Evolutionary conservation across 2,329 filamentous ascomycete species (phyloP).

Genomic region (Xylaria sp.): DNA sequence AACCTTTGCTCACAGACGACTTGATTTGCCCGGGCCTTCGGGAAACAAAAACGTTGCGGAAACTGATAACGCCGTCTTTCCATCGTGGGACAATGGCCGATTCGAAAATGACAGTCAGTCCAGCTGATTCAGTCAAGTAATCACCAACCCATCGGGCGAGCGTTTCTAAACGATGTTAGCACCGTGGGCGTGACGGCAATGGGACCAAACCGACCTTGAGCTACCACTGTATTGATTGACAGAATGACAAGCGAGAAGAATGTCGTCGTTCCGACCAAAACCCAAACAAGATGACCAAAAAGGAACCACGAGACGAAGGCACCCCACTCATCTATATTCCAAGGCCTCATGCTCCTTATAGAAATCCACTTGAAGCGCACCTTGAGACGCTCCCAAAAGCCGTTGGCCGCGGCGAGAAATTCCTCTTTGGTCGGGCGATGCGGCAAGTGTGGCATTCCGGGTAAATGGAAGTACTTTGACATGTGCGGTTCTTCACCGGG

Average conservation of each 20-base stretch:
- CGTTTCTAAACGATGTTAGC: conserved; percentile 66
- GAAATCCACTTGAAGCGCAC: conserved; percentile 98
- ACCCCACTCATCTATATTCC: conserved; percentile 95
- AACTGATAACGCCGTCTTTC: conserved; percentile 93
- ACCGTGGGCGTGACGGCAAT: background rate
- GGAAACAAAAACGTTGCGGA: conserved; percentile 96
- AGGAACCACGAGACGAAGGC: conserved; percentile 95
- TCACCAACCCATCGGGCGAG: conserved; percentile 92
- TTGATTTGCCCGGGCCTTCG: conserved; percentile 81
- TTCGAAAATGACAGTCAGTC: conserved; percentile 93
- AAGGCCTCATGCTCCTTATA: conserved; percentile 89
- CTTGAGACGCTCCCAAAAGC: conserved; percentile 88
- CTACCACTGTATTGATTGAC: conserved; percentile 93
- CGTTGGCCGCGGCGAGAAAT: conserved; percentile 85
- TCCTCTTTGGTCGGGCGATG: conserved; percentile 94
- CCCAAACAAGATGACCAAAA: conserved; percentile 90
- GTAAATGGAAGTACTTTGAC: conserved; percentile 62
- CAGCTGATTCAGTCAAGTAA: conserved; percentile 91
- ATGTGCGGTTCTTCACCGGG: conserved; percentile 47
- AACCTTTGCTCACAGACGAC: conserved; percentile 90
- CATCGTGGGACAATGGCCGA: conserved; percentile 97
- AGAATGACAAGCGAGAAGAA: conserved; percentile 93
- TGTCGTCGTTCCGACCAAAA: conserved; percentile 94
- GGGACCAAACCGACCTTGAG: conserved; percentile 69
- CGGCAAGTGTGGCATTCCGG: conserved; percentile 68